These are phyloP conservation scores for Aspergillus fijiensis DNA, from an alignment of 2,329 filamentous ascomycete species.

Conservation along the genomic window DNA sequence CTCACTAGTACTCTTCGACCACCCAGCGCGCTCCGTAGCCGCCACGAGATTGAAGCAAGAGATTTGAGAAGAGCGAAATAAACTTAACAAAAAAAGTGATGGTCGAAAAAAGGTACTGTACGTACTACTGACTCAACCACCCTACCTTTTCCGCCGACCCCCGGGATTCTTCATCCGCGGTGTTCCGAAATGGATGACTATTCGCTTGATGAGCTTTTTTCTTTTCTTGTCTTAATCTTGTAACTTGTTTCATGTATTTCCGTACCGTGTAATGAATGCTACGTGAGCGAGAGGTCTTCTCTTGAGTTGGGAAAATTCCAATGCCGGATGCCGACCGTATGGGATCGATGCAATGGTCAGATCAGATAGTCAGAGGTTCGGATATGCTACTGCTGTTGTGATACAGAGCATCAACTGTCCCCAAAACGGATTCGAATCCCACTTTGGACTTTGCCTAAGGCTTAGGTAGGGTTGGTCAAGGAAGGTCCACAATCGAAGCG, in stretches of 20 bases:
- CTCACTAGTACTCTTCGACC: background rate
- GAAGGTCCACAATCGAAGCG: conserved; percentile 41
- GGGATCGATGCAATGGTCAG: background rate
- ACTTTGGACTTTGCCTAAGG: conserved; percentile 9
- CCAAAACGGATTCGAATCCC: conserved; percentile 4
- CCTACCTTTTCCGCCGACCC: background rate
- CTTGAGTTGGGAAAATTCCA: background rate
- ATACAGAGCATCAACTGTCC: conserved; percentile 4
- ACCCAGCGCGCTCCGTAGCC: background rate
- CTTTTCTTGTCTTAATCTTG: too few species aligned
- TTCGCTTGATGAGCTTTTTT: background rate
- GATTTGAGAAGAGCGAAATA: background rate
- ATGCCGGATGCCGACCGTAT: background rate
- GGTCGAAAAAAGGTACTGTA: background rate
- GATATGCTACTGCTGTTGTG: conserved; percentile 1
- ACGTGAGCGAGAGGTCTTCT: background rate
- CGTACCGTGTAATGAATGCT: background rate
- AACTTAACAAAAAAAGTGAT: background rate
- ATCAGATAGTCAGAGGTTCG: conserved; percentile 15
- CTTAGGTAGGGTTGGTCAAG: conserved; percentile 3
- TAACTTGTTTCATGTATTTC: background rate
- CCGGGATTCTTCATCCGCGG: conserved; percentile 1
- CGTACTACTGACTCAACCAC: too few species aligned
- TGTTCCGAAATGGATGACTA: background rate
- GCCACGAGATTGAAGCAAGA: background rate